Evolutionary conservation across 2,329 filamentous ascomycete species (phyloP).

Genomic region (Rhytidhysteron rufulum): DNA sequence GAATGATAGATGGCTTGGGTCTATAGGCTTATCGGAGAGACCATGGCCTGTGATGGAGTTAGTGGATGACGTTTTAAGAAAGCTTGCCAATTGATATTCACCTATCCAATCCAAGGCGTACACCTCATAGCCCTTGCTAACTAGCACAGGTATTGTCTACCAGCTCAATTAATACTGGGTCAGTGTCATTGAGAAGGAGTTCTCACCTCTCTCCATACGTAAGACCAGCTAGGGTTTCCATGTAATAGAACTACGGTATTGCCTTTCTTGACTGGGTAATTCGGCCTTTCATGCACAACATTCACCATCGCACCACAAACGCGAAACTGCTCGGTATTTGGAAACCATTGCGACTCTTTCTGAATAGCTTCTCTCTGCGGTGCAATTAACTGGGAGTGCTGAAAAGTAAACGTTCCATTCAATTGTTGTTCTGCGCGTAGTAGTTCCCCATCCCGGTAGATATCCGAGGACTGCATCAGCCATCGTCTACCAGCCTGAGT

Average conservation of each 20-base stretch:
- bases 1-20: conserved; percentile 6
- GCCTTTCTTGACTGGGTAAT: background rate
- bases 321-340: background rate
- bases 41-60: conserved; percentile 12
- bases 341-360: background rate
- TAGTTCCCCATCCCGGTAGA: background rate
- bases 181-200: background rate
- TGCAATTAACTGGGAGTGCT: background rate
- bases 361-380: background rate
- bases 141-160: background rate
- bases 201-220: conserved; percentile 12
- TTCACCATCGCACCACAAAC: background rate
- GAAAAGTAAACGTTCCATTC: background rate
- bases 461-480: background rate
- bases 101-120: background rate
- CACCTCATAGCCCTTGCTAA: background rate
- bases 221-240: conserved; percentile 12
- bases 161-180: background rate
- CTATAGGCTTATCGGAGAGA: conserved; percentile 10
- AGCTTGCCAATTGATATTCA: background rate
- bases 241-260: conserved; percentile 10
- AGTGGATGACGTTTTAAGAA: conserved; percentile 2
- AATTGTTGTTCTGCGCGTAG: background rate
- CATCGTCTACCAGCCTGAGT: background rate
- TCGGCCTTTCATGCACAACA: background rate